Evolutionary conservation across 2,329 filamentous ascomycete genomes (phyloP), one percentile per base, ranked within the genome.

Genomic region (Cladorrhinum sp.): DNA sequence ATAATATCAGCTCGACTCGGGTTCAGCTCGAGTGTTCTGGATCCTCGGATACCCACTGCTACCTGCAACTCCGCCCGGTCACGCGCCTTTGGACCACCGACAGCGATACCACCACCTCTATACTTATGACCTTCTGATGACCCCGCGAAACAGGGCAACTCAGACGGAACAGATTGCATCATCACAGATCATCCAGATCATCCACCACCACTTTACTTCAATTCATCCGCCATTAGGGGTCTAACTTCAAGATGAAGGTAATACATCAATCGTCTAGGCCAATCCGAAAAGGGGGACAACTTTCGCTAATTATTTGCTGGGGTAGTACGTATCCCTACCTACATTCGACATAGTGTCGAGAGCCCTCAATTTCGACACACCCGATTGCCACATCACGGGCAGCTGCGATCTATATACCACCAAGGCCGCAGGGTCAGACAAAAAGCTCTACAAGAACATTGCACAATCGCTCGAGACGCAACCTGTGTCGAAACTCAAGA

Each of bases 351-450:
- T 90, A 75, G 90, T 98, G 67, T 93, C 92, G 63, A 89, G 89
- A 77, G 91, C 93, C 65, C 86, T 99, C 72, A 98, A 96, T 74
- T 98, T 98, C 80, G 91, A 95, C 70, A 97, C 93, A 1, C 86
- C 90, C 55, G 93, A 98, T 73, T 93, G 92, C 72, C 91, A 93
- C 68, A 90, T 99, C 62, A 89, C 92, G 25, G 95, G 95, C 69
- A 91, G 91, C 66, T 98, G 93, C 81, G 95, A 99, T 75, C 83
- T 98, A 18, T 99, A 97, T 80, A 98, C 93, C 9, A 97, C 93
- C 24, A 99, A 99, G 77, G 93, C 95, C 27, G 92, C 93, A 58
- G 92, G 93, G 50, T 88, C 89, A 65, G 95, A 99, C 74, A 97
- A 97, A 84, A 98, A 98, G 73, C 81, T 99, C 8, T 97, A 97